Percentiles rank a stretch among this genome's conserved stretches.
Conservation (phyloP, 345 rosid genomes). For the Jatropha curcas region DNA sequence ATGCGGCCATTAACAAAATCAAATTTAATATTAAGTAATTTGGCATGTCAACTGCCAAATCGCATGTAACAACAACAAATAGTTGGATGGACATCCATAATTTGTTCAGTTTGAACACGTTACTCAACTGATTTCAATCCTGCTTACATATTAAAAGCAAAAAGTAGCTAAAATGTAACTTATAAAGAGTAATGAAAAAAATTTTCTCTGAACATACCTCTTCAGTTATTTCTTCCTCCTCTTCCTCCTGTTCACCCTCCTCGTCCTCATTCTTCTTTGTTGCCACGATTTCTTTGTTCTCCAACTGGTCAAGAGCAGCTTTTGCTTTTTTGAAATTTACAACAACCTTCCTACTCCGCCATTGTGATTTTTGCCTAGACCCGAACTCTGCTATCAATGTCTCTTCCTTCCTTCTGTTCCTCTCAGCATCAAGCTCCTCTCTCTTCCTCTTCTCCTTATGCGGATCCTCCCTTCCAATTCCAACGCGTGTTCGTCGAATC, state of each 20-base stretch:
- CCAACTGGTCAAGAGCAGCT: constrained; percentile 86
- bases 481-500: constrained; percentile 83
- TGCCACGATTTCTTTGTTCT: constrained; percentile 63
- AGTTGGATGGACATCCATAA: not conserved
- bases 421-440: constrained; percentile 63
- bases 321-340: constrained; percentile 77
- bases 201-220: constrained; percentile 44
- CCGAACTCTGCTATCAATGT: constrained; percentile 79
- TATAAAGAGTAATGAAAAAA: not conserved
- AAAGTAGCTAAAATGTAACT: not conserved
- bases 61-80: not conserved
- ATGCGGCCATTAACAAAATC: not conserved
- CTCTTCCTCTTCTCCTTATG: constrained; percentile 77
- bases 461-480: constrained; percentile 83
- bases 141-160: not conserved
- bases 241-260: constrained; percentile 51
- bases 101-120: not conserved
- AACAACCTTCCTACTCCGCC: constrained; percentile 65
- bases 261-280: constrained; percentile 58
- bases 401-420: constrained; percentile 52
- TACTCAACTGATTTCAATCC: not conserved
- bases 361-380: constrained; percentile 74
- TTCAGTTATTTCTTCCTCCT: constrained; percentile 71
- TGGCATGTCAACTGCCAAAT: constrained; percentile 7
- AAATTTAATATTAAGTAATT: not conserved